Evolutionary conservation across 1,284 basidiomycete species (phyloP), one percentile per base, ranked within the genome.

Genomic region (Trametes sp.): DNA sequence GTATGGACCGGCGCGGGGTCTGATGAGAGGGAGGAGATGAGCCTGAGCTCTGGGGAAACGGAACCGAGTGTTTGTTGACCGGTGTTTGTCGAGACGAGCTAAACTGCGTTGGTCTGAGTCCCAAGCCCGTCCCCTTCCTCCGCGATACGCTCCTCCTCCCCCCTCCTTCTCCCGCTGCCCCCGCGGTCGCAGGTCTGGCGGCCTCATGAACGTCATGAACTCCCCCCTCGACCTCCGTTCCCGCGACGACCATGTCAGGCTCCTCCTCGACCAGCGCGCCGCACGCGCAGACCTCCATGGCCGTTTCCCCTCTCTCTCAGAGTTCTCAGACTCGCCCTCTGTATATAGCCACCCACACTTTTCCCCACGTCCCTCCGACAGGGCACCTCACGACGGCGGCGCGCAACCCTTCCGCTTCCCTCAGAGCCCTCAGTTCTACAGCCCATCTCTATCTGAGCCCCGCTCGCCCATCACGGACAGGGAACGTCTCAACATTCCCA

Each of bases 301-400:
- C 70, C 82, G 81, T 57, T 83, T 83, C 69, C 82, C 83, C 58
- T 81, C 85, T 56, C 72, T 84, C 65, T 81, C 87, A 38, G 82
- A 87, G 66, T 82, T 82, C 67, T 81, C 85, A 49, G 88, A 90
- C 74, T 84, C 88, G 61, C 87, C 88, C 69, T 90, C 89, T 49
- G 77, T 89, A 66, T 90, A 91, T 73, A 87, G 83, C 72, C 83
- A 80, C 67, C 70, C 83, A 58, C 80, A 82, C 72, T 84, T 86
- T 73, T 86, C 86, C 46, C 84, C 84, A 48, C 79, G 74, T 41
- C 75, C 78, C 10, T 70, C 70, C 35, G 74, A 77, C 65, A 68
- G 69, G 49, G 62, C 67, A 45, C 70, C 75, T 56, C 57, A 66
- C 52, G 72, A 72, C 59, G 63, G 69, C 42, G 66, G 71, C 60